phyloP scores from a whole-genome alignment of 2,329 filamentous ascomycete species.

The Fusarium albidum region DNA sequence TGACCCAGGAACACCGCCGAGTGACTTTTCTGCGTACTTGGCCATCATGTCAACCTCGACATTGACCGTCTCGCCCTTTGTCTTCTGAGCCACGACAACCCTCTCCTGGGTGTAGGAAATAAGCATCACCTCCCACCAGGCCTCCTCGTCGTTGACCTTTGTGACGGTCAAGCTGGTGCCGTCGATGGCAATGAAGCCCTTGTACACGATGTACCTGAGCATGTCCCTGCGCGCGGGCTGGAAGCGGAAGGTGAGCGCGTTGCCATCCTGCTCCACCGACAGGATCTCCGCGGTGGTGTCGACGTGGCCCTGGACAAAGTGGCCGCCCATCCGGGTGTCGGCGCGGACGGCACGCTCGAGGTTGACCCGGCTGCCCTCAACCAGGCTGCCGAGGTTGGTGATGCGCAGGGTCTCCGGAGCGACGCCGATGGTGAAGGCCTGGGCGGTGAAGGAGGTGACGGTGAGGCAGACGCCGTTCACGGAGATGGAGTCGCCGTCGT shows the following conservation, averaged over 20 bases:
- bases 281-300: slow-evolving; percentile 85
- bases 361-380: slow-evolving; percentile 76
- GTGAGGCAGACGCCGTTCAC: slow-evolving; percentile 97
- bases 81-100: slow-evolving; percentile 83
- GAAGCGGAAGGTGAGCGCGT: slow-evolving; percentile 88
- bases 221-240: slow-evolving; percentile 73
- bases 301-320: slow-evolving; percentile 98
- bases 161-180: slow-evolving; percentile 95
- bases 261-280: slow-evolving; percentile 80
- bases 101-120: slow-evolving; percentile 96
- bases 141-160: slow-evolving; percentile 77
- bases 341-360: slow-evolving; percentile 93
- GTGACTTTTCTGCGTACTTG: slow-evolving; percentile 90
- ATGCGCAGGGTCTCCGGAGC: slow-evolving; percentile 95
- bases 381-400: slow-evolving; percentile 87
- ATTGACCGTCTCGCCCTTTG: slow-evolving; percentile 82
- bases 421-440: slow-evolving; percentile 87
- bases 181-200: slow-evolving; percentile 94
- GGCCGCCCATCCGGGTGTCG: slow-evolving; percentile 94
- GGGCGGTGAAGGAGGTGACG: slow-evolving; percentile 66
- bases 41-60: slow-evolving; percentile 90
- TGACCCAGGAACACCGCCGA: slow-evolving; percentile 73
- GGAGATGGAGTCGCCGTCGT: slow-evolving; percentile 91
- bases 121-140: slow-evolving; percentile 96
- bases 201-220: slow-evolving; percentile 90